Conservation (phyloP, 768 basidiomycete species). For the Termitomyces sp. region DNA sequence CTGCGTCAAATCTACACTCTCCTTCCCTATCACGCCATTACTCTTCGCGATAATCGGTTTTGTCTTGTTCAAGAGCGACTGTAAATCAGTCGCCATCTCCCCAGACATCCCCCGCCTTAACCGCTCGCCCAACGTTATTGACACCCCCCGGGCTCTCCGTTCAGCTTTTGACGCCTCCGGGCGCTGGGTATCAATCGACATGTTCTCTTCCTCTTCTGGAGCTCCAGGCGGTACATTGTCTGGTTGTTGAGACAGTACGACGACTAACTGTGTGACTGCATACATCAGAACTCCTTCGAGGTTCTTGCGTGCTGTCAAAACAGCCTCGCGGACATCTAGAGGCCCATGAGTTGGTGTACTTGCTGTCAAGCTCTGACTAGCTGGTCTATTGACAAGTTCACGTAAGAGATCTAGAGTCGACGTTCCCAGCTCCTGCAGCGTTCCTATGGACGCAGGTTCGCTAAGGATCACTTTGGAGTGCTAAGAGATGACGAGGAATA, state of each 20-base stretch:
- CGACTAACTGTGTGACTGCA: constrained; percentile 68
- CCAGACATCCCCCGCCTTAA: constrained; percentile 73
- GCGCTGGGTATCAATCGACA: constrained; percentile 30
- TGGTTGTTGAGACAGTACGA: constrained; percentile 75
- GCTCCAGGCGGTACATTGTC: constrained; percentile 34
- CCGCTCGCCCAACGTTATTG: constrained; percentile 55
- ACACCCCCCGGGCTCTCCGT: constrained; percentile 36
- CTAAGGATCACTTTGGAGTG: constrained; percentile 80
- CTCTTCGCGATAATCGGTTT: constrained; percentile 60
- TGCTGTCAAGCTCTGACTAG: constrained; percentile 47
- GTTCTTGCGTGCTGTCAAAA: constrained; percentile 50
- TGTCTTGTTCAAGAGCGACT: constrained; percentile 58
- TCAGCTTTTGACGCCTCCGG: constrained; percentile 18
- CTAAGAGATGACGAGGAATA: constrained; percentile 30
- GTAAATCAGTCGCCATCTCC: constrained; percentile 71
- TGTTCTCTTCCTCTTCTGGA: constrained; percentile 36
- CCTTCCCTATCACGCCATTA: constrained; percentile 38
- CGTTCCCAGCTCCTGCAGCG: constrained; percentile 80
- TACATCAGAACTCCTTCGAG: constrained; percentile 69
- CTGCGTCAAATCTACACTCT: constrained; percentile 49
- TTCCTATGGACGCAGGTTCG: constrained; percentile 82
- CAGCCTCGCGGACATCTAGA: constrained; percentile 53
- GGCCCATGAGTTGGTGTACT: constrained; percentile 22
- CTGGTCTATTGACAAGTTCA: constrained; percentile 57
- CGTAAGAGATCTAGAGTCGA: constrained; percentile 70